phyloP scores from a whole-genome alignment of 208 protist species.

The Leishmania major region DNA sequence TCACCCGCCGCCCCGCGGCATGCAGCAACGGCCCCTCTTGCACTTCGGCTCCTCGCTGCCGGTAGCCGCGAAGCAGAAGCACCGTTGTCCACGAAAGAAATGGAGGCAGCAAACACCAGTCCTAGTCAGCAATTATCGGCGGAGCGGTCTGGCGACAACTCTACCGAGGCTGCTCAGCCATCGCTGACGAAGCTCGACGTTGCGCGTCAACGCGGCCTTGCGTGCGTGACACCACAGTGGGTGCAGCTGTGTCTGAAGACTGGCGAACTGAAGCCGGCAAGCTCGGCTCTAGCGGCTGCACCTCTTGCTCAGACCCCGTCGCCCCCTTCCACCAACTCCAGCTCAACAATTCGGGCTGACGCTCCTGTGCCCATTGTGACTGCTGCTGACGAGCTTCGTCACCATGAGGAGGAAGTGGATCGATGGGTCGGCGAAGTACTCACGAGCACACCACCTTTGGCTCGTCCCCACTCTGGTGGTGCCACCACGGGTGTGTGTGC shows the following conservation, averaged over 20 bases:
- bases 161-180: not conserved
- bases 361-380: not conserved
- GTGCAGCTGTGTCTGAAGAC: constrained; percentile 55
- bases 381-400: not conserved
- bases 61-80: not conserved
- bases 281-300: not conserved
- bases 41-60: not conserved
- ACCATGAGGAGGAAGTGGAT: not conserved
- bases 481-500: not conserved
- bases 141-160: not conserved
- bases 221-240: constrained; percentile 62
- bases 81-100: not conserved
- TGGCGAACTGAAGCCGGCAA: constrained; percentile 17
- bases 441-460: not conserved
- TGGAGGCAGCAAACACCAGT: not conserved
- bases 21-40: not conserved
- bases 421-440: constrained; percentile 4
- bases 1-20: not conserved
- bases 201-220: constrained; percentile 31
- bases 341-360: not conserved
- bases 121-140: not conserved
- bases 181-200: constrained; percentile 34
- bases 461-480: not conserved
- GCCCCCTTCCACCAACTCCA: not conserved
- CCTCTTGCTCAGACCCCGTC: not conserved